Base-by-base conservation (phyloP, 495 filamentous ascomycete genomes). In the Talaromyces stipitatus region DNA sequence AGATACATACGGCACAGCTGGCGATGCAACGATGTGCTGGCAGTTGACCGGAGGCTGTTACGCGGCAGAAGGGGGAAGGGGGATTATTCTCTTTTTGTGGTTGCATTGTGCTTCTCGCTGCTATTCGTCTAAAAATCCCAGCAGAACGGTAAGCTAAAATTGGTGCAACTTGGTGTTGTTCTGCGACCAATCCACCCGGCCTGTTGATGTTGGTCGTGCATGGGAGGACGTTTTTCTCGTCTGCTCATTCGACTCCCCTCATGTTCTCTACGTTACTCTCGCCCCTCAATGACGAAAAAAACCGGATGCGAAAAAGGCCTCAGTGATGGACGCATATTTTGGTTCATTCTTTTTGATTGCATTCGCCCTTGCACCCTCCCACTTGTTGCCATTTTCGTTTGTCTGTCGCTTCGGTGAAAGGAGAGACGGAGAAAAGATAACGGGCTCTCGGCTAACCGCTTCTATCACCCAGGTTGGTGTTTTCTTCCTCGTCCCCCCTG, bases 131-230 rank as follows among this genome's bases (percentile, higher is more conserved):
- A 28, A 41, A 16, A 38, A 41, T 55, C 54, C 54, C 54, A 41
- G 36, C 54, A 55, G 54, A 55, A 27, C 54, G 54, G 54, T 55
- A 55, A 55, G 32, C 54, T 55, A 55, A 55, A 43, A 26, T 23
- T 46, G 32, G 54, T 55, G 54, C 33, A 16, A 55, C 38, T 55
- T 55, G 54, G 54, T 41, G 11, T 10, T 45, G 32, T n/a, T 33
- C 18, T 10, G 54, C 36, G 20, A 14, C 54, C 54, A 55, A 55
- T 55, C 20, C 36, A 43, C 54, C 54, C 46, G 54, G 45, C 52
- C 54, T 55, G 54, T 36, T 55, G 54, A 55, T 55, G 54, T 55
- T 55, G 54, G 54, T 30, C 36, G 32, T 55, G 33, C 24, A 36
- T 36, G 20, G 33, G 24, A 26, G 45, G 45, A 50, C 47, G 27